Conservation (phyloP, 306 rosid species). For the Boehmeria nivea region DNA sequence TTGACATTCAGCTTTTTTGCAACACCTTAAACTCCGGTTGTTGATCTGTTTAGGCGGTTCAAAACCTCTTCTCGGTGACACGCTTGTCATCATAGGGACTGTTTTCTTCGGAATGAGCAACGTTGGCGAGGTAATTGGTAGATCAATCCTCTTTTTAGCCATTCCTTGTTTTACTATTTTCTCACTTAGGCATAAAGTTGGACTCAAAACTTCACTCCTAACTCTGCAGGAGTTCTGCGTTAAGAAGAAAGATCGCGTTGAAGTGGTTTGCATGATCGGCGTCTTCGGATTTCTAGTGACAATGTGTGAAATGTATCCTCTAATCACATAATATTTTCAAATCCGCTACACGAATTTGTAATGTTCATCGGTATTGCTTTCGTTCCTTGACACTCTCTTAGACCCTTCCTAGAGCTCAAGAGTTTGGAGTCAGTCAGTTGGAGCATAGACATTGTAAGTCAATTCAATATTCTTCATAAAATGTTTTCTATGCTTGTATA, state of each 20-base stretch:
- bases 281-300: constrained; percentile 47
- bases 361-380: constrained; percentile 5
- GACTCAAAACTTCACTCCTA: neutral
- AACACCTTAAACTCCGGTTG: too few species aligned
- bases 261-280: constrained; percentile 56
- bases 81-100: constrained; percentile 53
- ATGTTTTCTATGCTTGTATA: neutral
- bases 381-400: constrained; percentile 27
- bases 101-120: constrained; percentile 54
- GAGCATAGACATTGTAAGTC: constrained; percentile 53
- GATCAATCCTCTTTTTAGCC: neutral
- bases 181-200: too few species aligned
- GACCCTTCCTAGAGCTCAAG: constrained; percentile 49
- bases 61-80: constrained; percentile 49
- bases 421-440: constrained; percentile 43
- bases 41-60: constrained; percentile 37
- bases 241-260: constrained; percentile 54
- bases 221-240: constrained; percentile 59
- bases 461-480: neutral
- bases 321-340: constrained; percentile 16
- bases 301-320: constrained; percentile 54
- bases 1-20: too few species aligned
- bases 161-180: neutral
- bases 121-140: constrained; percentile 43
- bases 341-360: neutral